Evolutionary conservation across 352 stramenopile species (phyloP).

Genomic region (Pythium utonaiense): DNA sequence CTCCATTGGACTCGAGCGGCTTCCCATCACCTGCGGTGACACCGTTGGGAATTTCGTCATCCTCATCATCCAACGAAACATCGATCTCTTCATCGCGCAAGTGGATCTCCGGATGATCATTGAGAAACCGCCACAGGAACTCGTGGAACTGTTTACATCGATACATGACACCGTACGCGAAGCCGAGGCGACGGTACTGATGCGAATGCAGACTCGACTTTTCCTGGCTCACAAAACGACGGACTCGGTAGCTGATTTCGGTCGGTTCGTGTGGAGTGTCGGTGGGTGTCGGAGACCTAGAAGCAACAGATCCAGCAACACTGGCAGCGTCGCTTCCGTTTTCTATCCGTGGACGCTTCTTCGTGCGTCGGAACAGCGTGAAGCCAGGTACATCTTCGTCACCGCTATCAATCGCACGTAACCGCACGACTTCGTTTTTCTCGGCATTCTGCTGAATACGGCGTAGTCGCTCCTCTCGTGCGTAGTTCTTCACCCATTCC

Average conservation of each 20-base stretch:
- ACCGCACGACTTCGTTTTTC: conserved; percentile 48
- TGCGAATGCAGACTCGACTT: conserved; percentile 52
- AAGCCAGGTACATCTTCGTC: conserved; percentile 31
- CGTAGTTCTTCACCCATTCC: conserved; percentile 72
- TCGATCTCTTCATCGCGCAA: conserved; percentile 43
- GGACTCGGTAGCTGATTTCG: conserved; percentile 69
- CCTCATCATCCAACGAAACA: conserved; percentile 31
- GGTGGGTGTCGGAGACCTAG: neutral
- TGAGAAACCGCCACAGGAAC: conserved; percentile 67
- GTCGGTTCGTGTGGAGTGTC: neutral
- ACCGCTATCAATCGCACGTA: conserved; percentile 40
- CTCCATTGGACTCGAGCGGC: neutral
- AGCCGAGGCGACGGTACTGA: conserved; percentile 73
- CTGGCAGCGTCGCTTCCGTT: neutral
- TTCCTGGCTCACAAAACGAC: conserved; percentile 58
- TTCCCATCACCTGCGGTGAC: neutral
- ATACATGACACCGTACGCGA: conserved; percentile 82
- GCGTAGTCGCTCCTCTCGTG: conserved; percentile 66
- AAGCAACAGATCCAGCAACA: neutral
- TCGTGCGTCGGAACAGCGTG: conserved; percentile 10
- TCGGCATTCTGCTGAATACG: conserved; percentile 62
- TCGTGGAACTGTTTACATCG: conserved; percentile 76
- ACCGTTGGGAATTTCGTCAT: conserved; percentile 19
- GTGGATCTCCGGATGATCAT: conserved; percentile 36
- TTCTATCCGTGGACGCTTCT: conserved; percentile 11